Conservation (phyloP, 2,329 filamentous ascomycete genomes). For the Alternaria infectoria region DNA sequence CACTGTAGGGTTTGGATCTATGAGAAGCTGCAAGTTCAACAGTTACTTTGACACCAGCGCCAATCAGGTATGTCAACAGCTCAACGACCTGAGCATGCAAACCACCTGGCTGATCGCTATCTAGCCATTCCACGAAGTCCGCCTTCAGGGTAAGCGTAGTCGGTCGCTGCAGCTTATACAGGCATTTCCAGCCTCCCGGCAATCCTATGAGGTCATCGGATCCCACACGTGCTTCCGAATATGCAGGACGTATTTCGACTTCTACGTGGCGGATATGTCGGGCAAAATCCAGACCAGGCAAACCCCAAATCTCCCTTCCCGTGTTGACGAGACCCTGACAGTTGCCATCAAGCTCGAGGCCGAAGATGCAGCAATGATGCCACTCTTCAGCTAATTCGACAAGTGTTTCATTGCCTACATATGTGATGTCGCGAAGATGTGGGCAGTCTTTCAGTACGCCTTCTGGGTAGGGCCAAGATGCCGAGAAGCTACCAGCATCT, state of each 20-base stretch:
- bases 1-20: neutral
- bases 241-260: neutral
- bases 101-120: neutral
- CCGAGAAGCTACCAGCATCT: neutral
- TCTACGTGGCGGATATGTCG: neutral
- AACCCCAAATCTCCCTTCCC: neutral
- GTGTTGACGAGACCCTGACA: too few relatives aligned
- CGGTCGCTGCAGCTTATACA: neutral
- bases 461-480: too few relatives aligned
- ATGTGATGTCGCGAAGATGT: neutral
- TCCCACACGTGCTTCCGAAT: too few relatives aligned
- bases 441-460: neutral
- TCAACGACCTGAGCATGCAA: neutral
- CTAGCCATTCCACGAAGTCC: neutral
- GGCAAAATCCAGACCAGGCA: neutral
- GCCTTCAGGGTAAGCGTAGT: neutral
- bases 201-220: neutral
- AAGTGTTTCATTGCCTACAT: neutral
- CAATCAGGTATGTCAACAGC: neutral
- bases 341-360: neutral
- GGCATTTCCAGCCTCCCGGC: neutral
- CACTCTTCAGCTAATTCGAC: neutral
- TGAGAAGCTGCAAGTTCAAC: neutral
- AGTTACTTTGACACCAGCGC: neutral
- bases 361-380: neutral